Conservation (phyloP, 345 rosid species). For the Trapa incisa region DNA sequence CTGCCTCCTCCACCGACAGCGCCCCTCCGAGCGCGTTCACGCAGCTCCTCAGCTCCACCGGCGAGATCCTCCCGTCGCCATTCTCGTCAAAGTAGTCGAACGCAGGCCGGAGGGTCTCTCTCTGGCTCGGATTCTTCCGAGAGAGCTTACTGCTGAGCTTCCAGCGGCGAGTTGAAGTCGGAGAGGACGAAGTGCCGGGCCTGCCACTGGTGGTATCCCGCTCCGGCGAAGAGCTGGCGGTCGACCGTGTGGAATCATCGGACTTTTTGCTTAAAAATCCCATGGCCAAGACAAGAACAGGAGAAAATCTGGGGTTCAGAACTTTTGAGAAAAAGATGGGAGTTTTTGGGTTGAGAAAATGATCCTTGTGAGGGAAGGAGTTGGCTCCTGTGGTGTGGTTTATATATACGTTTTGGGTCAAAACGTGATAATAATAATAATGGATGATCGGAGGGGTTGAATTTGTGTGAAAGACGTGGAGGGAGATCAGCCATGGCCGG, state of each 20-base stretch:
- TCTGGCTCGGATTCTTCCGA: conserved; percentile 12
- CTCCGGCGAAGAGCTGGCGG: conserved; percentile 5
- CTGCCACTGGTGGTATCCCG: not conserved
- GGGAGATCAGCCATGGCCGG: no score
- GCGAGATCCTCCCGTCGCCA: conserved; percentile 47
- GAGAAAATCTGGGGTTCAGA: not conserved
- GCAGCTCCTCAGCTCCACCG: conserved; percentile 39
- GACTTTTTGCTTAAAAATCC: not conserved
- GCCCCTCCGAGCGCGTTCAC: conserved; percentile 31
- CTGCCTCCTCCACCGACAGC: conserved; percentile 41
- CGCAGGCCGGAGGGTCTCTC: conserved; percentile 18
- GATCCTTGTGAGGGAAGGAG: not conserved
- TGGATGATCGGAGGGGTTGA: no score
- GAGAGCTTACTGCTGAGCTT: conserved; percentile 20
- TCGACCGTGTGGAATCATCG: conserved; percentile 1
- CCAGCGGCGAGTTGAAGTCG: not conserved
- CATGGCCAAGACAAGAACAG: not conserved
- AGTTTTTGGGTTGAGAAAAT: not conserved
- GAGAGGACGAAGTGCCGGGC: not conserved
- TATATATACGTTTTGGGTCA: not conserved
- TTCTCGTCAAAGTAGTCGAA: conserved; percentile 49
- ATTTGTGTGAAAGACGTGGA: conserved; percentile 1
- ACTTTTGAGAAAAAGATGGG: not conserved
- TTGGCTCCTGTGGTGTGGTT: not conserved
- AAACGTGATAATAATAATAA: not conserved